phyloP scores from a whole-genome alignment of 116 monocot genomes.

The Phalaenopsis hybrid region DNA sequence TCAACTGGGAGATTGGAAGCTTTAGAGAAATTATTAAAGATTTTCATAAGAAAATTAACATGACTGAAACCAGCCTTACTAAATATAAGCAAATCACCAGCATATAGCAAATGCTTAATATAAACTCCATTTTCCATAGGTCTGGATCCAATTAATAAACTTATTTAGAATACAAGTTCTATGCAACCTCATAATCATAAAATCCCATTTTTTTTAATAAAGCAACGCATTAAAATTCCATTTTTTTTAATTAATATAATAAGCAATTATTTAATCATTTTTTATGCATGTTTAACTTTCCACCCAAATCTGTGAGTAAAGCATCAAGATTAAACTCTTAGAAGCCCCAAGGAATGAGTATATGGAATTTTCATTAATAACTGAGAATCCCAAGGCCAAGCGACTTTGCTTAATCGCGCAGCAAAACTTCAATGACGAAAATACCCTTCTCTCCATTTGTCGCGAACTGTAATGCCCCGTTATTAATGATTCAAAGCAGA shows the following conservation, averaged over 20 bases:
- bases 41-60: too few species aligned
- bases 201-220: background rate
- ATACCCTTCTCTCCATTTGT: background rate
- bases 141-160: too few species aligned
- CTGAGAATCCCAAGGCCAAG: background rate
- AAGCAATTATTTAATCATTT: background rate
- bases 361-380: background rate
- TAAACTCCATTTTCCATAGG: too few species aligned
- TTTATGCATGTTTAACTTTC: too few species aligned
- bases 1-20: too few species aligned
- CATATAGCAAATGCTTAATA: too few species aligned
- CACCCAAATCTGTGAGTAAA: background rate
- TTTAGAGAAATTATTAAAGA: too few species aligned
- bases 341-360: background rate
- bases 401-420: background rate
- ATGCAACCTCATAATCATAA: too few species aligned
- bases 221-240: background rate
- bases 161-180: too few species aligned
- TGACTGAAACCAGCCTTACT: too few species aligned
- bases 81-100: too few species aligned
- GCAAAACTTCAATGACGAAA: background rate
- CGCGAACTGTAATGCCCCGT: background rate
- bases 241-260: background rate
- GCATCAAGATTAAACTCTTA: background rate
- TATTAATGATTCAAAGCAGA: background rate